Evolutionary conservation across 2,329 filamentous ascomycete species (phyloP).

Genomic region (Aureobasidium sp.): DNA sequence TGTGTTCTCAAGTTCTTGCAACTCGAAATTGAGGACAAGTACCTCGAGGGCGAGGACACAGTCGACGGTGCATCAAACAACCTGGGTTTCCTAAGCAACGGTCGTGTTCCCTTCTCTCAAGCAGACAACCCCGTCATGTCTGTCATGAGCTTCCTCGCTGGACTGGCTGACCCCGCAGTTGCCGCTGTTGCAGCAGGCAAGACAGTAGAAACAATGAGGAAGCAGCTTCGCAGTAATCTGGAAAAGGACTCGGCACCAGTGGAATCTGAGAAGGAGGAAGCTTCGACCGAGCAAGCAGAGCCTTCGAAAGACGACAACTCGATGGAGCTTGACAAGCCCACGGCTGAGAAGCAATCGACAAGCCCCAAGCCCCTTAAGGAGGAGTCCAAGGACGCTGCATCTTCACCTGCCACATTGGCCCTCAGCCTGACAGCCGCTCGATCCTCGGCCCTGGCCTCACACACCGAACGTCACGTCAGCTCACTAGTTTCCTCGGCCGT

Average conservation of each 20-base stretch:
- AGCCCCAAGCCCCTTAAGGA: slow-evolving; percentile 38
- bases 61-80: slow-evolving; percentile 53
- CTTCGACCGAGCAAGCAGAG: slow-evolving; percentile 31
- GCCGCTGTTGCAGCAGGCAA: slow-evolving; percentile 86
- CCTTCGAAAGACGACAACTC: slow-evolving; percentile 52
- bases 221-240: slow-evolving; percentile 69
- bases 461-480: slow-evolving; percentile 95
- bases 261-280: slow-evolving; percentile 46
- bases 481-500: slow-evolving; percentile 85
- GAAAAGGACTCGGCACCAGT: slow-evolving; percentile 52
- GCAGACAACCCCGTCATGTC: slow-evolving; percentile 95
- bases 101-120: slow-evolving; percentile 82
- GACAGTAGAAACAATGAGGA: slow-evolving; percentile 79
- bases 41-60: slow-evolving; percentile 65
- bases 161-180: slow-evolving; percentile 80
- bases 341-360: slow-evolving; percentile 18
- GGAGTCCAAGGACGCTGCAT: slow-evolving; percentile 34
- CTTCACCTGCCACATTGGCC: slow-evolving; percentile 60
- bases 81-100: slow-evolving; percentile 61
- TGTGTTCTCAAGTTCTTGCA: slow-evolving; percentile 96
- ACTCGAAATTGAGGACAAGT: slow-evolving; percentile 95
- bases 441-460: slow-evolving; percentile 79
- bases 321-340: slow-evolving; percentile 57
- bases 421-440: slow-evolving; percentile 81
- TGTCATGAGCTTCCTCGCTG: slow-evolving; percentile 88